These are phyloP conservation scores for Leccinum boreale DNA, from an alignment of 768 basidiomycete species.

Conservation along the genomic window DNA sequence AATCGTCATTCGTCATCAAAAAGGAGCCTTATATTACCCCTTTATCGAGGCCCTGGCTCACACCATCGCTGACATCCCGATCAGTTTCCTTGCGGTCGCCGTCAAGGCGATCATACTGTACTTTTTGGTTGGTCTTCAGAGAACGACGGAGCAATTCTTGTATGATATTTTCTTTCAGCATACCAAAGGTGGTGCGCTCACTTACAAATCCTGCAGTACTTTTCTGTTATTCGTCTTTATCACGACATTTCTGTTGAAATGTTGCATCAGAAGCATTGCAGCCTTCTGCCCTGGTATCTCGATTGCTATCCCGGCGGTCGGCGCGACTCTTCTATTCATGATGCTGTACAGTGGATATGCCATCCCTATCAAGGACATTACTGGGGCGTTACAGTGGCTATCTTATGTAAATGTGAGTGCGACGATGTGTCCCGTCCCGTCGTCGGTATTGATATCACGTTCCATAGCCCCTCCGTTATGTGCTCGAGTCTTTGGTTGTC, in stretches of 20 bases:
- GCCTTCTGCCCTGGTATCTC: slow-evolving; percentile 52
- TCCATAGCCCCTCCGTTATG: slow-evolving; percentile 29
- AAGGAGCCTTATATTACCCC: slow-evolving; percentile 47
- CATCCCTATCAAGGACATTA: slow-evolving; percentile 21
- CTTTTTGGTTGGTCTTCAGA: slow-evolving; percentile 20
- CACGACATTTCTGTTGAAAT: slow-evolving; percentile 63
- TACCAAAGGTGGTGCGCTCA: slow-evolving; percentile 9
- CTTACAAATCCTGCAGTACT: slow-evolving; percentile 45
- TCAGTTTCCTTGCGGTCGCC: slow-evolving; percentile 26
- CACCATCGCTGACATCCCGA: slow-evolving; percentile 45
- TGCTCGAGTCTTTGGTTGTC: slow-evolving; percentile 33
- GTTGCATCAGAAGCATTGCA: slow-evolving; percentile 67
- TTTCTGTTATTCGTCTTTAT: slow-evolving; percentile 52
- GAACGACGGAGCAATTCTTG: slow-evolving; percentile 17
- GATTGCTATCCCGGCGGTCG: slow-evolving; percentile 39
- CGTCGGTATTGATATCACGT: slow-evolving; percentile 31
- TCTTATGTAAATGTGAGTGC: slow-evolving; percentile 24
- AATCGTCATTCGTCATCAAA: slow-evolving; percentile 41
- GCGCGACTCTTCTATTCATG: slow-evolving; percentile 35
- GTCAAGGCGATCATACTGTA: slow-evolving; percentile 15
- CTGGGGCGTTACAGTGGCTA: slow-evolving; percentile 18
- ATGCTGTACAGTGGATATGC: slow-evolving; percentile 43
- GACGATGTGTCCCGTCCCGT: slow-evolving; percentile 32
- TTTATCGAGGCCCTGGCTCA: slow-evolving; percentile 44
- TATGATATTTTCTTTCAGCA: neutral